Evolutionary conservation across 139 green algal species (phyloP), one percentile per base, ranked within the genome.

Genomic region (Chlamydomonas schloesseri): DNA sequence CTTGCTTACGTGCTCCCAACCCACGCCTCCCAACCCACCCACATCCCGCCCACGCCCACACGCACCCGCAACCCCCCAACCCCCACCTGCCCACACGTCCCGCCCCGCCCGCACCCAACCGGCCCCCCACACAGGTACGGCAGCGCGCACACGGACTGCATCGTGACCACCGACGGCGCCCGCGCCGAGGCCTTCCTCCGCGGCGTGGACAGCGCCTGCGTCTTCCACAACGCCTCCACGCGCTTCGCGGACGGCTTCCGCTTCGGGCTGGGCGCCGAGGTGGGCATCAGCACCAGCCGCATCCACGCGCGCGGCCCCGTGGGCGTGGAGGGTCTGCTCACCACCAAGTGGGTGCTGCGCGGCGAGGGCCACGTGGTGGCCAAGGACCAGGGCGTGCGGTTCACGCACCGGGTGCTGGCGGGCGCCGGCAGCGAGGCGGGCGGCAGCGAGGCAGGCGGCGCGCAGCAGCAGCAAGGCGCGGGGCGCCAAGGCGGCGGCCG

Each of bases 261-360:
- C 42, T 99, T 98, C 93, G 97, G 97, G 0, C 92, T 99, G 28
- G 97, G 97, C 20, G 97, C 96, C 0, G 96, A 99, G 94, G 96
- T 92, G 58, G 98, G 98, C 86, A 99, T 99, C 92, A 97, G 92
- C 89, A 99, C 98, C 17, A 95, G 93, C 73, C 92, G 98, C 67
- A 99, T 99, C 89, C 98, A 99, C 88, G 98, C 98, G 1, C 93
- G 98, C 24, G 98, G 98, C 28, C 98, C 98, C 3, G 98, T 99
- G 26, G 98, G 98, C 14, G 98, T 99, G 64, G 98, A 99, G 90
- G 98, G 98, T 2, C 92, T 99, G 89, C 93, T 99, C 24, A 99
- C 97, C 17, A 98, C 95, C 37, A 95, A 97, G 78, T 99, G 92
- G 91, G 80, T 99, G 58, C 87, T 99, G 87, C 89, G 95, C 17